A percentile compares a stretch with the other conserved stretches of the same genome.
These are phyloP conservation scores for Aspergillus bridgeri DNA, from an alignment of 495 filamentous ascomycete genomes.

Conservation along the genomic window DNA sequence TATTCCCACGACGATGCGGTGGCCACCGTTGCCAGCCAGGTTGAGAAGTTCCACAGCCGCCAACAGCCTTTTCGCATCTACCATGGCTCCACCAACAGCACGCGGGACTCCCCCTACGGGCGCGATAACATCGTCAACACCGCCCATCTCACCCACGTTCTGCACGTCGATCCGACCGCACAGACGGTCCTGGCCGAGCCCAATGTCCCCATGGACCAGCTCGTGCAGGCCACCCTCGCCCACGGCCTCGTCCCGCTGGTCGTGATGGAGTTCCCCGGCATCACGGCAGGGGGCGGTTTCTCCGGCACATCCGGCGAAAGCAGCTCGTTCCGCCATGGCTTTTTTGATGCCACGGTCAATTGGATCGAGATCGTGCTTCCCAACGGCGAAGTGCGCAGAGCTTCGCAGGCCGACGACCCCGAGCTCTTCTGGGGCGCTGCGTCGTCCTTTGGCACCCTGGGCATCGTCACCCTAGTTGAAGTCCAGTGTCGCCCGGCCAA, in stretches of 20 bases:
- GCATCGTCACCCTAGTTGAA: conserved; percentile 52
- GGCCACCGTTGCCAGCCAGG: conserved; percentile 1
- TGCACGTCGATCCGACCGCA: conserved; percentile 43
- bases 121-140: conserved; percentile 52
- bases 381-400: conserved; percentile 46
- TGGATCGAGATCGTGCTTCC: conserved; percentile 52
- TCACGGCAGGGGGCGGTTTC: conserved; percentile 56
- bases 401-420: conserved; percentile 27
- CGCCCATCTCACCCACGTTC: conserved; percentile 47
- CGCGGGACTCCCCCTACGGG: conserved; percentile 49
- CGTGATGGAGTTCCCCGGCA: conserved; percentile 58
- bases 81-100: conserved; percentile 77
- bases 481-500: conserved; percentile 46
- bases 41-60: conserved; percentile 46
- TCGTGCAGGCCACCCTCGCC: conserved; percentile 40
- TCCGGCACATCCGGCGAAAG: conserved; percentile 55
- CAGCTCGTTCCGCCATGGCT: conserved; percentile 53
- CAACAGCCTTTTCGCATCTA: conserved; percentile 67
- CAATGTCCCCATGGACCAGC: conserved; percentile 50
- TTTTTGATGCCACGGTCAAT: conserved; percentile 51
- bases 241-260: conserved; percentile 49
- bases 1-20: conserved; percentile 1
- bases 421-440: conserved; percentile 55
- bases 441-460: conserved; percentile 50
- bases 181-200: conserved; percentile 50